Base-by-base conservation (phyloP, 306 rosid genomes). In the Fagus sylvatica region DNA sequence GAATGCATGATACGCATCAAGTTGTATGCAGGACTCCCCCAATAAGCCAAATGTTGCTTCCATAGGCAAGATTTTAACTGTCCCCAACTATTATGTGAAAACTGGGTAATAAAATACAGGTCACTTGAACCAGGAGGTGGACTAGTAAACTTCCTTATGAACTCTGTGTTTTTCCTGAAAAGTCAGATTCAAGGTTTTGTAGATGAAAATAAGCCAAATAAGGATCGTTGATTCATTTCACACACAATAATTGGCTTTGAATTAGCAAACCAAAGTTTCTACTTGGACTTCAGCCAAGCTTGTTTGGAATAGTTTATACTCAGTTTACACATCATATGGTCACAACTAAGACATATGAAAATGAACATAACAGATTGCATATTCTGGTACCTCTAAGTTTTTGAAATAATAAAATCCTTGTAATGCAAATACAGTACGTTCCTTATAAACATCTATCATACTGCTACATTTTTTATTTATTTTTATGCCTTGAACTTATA, bases 51-150 rank as follows among this genome's bases (percentile, higher is more conserved):
- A 78, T 84, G 43, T 40, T 81, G 86, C 67, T 81, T 87, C 88
- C 90, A 81, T 9, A 81, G 78, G 74, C 90, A 87, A 54, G 82
- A 77, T 73, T 79, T 81, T 77, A 87, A 83, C 53, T 83, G 93
- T 72, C 78, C 88, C 92, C 84, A 86, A 43, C 87, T 78, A 57
- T 82, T 78, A 69, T 78, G 89, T 36, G 97, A 80, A 77, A 82
- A 91, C 64, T 79, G 85, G 49, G 83, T 77, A 4, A 69, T 68
- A 80, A 91, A 91, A 43, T 89, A 57, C 73, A 88, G 73, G 39
- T 89, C 92, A 37, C 12, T 83, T 5, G 97, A 87, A 69, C 83
- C 84, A 1, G 89, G 75, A 53, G 82, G 16, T 39, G 93, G 97
- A 40, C 78, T 69, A 80, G 86, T 87, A 75, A 79, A 71, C 74